These are phyloP conservation scores for Sparassis latifolia DNA, from an alignment of 1,284 basidiomycete species.

Conservation along the genomic window DNA sequence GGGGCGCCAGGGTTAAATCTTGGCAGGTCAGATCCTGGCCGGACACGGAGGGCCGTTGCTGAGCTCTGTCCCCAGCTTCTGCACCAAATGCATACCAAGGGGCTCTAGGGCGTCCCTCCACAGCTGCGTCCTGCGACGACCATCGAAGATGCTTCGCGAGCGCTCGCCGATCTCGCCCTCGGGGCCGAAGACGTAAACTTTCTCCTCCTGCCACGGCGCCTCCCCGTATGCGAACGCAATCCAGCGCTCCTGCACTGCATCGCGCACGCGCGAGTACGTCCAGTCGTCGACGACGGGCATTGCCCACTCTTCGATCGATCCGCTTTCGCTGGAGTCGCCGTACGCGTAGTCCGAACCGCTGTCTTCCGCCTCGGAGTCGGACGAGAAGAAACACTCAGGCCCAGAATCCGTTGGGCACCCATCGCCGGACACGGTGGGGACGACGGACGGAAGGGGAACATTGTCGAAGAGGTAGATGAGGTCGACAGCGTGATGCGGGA, in stretches of 20 bases:
- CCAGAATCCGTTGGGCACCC: constrained; percentile 4
- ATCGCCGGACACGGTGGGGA: constrained; percentile 7
- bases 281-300: constrained; percentile 53
- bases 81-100: constrained; percentile 55
- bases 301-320: constrained; percentile 31
- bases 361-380: constrained; percentile 15
- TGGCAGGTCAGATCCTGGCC: too few species aligned
- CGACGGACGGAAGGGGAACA: constrained; percentile 34
- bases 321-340: constrained; percentile 10
- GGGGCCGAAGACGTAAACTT: constrained; percentile 69
- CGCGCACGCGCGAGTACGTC: constrained; percentile 56
- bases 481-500: constrained; percentile 64
- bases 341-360: constrained; percentile 18
- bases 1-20: too few species aligned
- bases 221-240: constrained; percentile 67
- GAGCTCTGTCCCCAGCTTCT: constrained; percentile 66
- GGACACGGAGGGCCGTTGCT: constrained; percentile 48
- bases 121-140: constrained; percentile 36
- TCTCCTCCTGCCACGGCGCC: constrained; percentile 59
- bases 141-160: constrained; percentile 47
- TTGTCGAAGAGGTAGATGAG: constrained; percentile 73
- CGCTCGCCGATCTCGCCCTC: constrained; percentile 65
- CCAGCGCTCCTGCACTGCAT: constrained; percentile 66
- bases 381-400: constrained; percentile 11
- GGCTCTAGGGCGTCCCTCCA: constrained; percentile 65